phyloP scores from a whole-genome alignment of 225 moss, liverwort and hornwort genomes.

The Ulota crispa region DNA sequence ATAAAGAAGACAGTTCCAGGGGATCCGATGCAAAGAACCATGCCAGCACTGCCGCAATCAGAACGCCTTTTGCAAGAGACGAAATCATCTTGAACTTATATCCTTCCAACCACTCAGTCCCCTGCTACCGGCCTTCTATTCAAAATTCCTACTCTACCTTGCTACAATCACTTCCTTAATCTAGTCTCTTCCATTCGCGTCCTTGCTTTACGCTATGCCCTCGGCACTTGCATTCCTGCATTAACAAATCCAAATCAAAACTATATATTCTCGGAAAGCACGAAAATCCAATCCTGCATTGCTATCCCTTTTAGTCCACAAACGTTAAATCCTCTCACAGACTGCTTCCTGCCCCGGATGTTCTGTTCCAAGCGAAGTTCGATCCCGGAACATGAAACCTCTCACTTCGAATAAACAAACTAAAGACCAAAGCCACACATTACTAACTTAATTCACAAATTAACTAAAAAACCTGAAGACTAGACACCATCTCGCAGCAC shows the following conservation, averaged over 20 bases:
- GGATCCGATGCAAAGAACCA: slow-evolving; percentile 58
- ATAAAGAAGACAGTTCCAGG: slow-evolving; percentile 36
- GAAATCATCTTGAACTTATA: slow-evolving; percentile 27
- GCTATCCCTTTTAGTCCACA: background rate
- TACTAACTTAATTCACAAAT: background rate
- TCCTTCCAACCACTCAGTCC: background rate
- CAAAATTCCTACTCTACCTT: background rate
- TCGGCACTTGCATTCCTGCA: slow-evolving; percentile 23
- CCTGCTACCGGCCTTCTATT: background rate
- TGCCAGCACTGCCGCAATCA: slow-evolving; percentile 32
- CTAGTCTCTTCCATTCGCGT: background rate
- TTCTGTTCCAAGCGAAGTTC: background rate
- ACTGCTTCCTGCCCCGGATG: background rate
- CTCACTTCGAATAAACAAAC: slow-evolving; percentile 8
- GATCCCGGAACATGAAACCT: background rate
- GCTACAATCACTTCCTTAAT: slow-evolving; percentile 1
- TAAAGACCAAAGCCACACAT: background rate
- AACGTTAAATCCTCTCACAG: background rate
- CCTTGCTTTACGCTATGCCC: background rate
- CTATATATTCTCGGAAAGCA: background rate
- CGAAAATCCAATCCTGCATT: background rate
- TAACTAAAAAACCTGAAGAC: background rate
- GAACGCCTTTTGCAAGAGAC: slow-evolving; percentile 17
- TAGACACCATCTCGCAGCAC: background rate
- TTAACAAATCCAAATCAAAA: background rate